Conservation (phyloP, 1,284 basidiomycete species). For the Trichosporon sp. region DNA sequence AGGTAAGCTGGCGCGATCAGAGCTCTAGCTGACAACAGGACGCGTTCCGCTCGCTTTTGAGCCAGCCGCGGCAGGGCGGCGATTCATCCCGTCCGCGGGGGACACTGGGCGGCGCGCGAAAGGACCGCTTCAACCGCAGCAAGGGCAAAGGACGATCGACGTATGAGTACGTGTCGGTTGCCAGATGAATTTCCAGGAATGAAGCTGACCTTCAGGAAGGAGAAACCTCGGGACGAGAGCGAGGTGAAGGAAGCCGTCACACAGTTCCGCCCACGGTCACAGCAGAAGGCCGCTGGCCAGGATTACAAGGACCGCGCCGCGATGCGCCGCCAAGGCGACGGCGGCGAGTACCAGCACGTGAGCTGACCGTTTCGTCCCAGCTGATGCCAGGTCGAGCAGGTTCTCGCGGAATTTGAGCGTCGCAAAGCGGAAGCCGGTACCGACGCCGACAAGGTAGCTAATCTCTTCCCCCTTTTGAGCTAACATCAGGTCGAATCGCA, state of each 20-base stretch:
- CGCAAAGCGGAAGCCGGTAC: conserved; percentile 60
- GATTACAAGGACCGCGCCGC: conserved; percentile 48
- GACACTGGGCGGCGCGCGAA: conserved; percentile 30
- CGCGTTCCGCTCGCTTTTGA: conserved; percentile 43
- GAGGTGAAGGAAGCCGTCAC: conserved; percentile 18
- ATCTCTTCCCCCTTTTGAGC: background rate
- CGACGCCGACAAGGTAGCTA: conserved; percentile 38
- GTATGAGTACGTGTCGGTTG: background rate
- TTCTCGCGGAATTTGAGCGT: conserved; percentile 73
- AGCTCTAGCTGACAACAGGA: conserved; percentile 24
- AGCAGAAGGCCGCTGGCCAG: conserved; percentile 27
- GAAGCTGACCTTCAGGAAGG: conserved; percentile 6
- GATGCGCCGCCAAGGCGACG: conserved; percentile 38
- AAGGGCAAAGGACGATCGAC: background rate
- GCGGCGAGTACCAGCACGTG: conserved; percentile 46
- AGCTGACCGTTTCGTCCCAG: conserved; percentile 11
- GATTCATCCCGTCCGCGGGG: conserved; percentile 24
- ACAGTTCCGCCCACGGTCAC: conserved; percentile 32
- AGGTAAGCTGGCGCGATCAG: conserved; percentile 21
- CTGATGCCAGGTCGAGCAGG: conserved; percentile 62
- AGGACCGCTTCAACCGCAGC: background rate
- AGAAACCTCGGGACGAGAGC: conserved; percentile 3
- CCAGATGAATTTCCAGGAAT: background rate
- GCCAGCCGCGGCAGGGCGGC: conserved; percentile 28
- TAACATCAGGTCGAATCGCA: conserved; percentile 64